Percentiles rank a stretch among this genome's conserved stretches.
These are phyloP conservation scores for Rhododendron kiyosumense DNA, from an alignment of 148 eudicot genomes.

Conservation along the genomic window DNA sequence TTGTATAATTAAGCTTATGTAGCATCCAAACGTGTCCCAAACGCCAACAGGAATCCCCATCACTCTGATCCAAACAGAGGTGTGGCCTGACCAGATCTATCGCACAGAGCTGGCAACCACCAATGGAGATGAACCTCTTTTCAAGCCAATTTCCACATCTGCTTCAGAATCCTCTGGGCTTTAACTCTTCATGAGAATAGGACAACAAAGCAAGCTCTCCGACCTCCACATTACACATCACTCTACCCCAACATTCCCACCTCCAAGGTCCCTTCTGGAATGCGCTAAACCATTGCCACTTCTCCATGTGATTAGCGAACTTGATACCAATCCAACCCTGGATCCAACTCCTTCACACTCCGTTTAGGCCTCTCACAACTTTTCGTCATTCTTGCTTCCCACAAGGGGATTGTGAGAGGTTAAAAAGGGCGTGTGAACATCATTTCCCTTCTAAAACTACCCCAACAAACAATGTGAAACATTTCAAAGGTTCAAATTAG, in stretches of 20 bases:
- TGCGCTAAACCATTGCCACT: background rate
- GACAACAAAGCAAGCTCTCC: background rate
- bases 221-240: background rate
- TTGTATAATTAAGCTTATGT: background rate
- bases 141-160: background rate
- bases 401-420: background rate
- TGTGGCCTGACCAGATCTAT: background rate
- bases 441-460: background rate
- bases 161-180: background rate
- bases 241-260: background rate
- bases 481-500: background rate
- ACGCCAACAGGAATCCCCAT: background rate
- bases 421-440: background rate
- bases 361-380: background rate
- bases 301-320: background rate
- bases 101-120: background rate
- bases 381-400: background rate
- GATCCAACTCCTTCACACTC: background rate
- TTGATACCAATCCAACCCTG: background rate
- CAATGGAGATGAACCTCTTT: background rate
- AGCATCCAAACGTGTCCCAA: background rate
- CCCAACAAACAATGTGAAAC: background rate
- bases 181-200: background rate
- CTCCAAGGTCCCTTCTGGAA: background rate
- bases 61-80: background rate